Evolutionary conservation across 768 basidiomycete genomes (phyloP), one percentile per base, ranked within the genome.

Genomic region (Pleurotus djamor): DNA sequence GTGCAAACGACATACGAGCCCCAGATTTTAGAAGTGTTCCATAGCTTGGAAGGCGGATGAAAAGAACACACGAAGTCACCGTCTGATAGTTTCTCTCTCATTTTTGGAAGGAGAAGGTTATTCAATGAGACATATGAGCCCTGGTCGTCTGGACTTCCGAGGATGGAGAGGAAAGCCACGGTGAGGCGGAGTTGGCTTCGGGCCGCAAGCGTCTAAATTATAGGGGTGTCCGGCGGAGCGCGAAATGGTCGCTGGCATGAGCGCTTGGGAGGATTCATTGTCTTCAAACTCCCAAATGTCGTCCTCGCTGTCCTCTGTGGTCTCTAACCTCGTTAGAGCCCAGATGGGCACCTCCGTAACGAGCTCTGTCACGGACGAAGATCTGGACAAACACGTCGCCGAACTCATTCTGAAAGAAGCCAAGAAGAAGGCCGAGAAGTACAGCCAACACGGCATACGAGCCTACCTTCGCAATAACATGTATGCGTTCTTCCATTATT

Each of bases 351-450:
- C 83, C 13, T 82, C 90, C 0, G 74, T 89, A 1, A 66, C 85
- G 5, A 69, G 72, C 57, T 75, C 76, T 1, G 84, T 92, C 34
- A 80, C 83, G 10, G 92, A 96, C 68, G 89, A 89, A 16, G 93
- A 97, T 66, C 84, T 98, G 48, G 96, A 98, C 74, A 83, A 85
- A 48, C 92, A 93, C 67, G 93, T 99, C 33, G 94, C 94, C 2
- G 91, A 94, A 54, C 83, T 98, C 59, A 88, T 99, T 54, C 83
- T 98, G 43, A 87, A 84, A 64, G 97, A 98, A 72, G 96, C 97
- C 1, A 94, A 92, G 76, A 87, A 88, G 79, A 92, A 94, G 72
- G 94, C 94, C 36, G 86, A 90, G 66, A 80, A 76, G 59, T 98
- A 94, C 69, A 74, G 78, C 55, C 83, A 88, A 67, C 79, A 89